phyloP scores from a whole-genome alignment of 768 basidiomycete genomes.

The Filobasidium wieringae region DNA sequence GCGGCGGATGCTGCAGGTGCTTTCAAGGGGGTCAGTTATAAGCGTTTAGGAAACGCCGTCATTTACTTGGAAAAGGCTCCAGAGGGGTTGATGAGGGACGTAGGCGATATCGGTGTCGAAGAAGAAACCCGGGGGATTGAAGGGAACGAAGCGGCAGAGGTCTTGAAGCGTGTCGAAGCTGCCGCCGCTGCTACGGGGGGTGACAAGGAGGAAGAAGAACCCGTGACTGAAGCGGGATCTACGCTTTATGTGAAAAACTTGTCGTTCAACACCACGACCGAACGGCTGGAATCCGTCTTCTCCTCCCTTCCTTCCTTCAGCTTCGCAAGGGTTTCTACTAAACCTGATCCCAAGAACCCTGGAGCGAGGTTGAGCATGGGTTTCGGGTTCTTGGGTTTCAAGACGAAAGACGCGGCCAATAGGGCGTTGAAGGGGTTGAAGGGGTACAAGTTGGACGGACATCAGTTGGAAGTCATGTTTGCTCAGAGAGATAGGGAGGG shows the following conservation, averaged over 20 bases:
- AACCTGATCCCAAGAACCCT: conserved; percentile 68
- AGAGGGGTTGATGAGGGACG: conserved; percentile 61
- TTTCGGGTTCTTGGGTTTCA: conserved; percentile 91
- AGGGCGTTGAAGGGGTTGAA: conserved; percentile 65
- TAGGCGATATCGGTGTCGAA: conserved; percentile 9
- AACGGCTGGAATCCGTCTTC: conserved; percentile 58
- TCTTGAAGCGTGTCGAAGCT: conserved; percentile 38
- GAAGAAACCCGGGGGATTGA: neutral
- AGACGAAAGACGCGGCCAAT: conserved; percentile 57
- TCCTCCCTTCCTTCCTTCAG: conserved; percentile 63
- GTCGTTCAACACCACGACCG: conserved; percentile 76
- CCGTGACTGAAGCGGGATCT: conserved; percentile 46
- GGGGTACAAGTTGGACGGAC: conserved; percentile 75
- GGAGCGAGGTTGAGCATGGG: conserved; percentile 73
- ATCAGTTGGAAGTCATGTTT: conserved; percentile 68
- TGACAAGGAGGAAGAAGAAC: conserved; percentile 24
- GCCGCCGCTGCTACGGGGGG: conserved; percentile 9
- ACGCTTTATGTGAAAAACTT: conserved; percentile 94
- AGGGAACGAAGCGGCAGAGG: neutral
- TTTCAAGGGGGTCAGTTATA: conserved; percentile 72
- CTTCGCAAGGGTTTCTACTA: conserved; percentile 83
- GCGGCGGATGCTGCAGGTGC: conserved; percentile 59
- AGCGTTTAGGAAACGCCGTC: conserved; percentile 75
- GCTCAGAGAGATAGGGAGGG: conserved; percentile 67
- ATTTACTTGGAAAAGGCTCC: conserved; percentile 91